A percentile compares a stretch with the other conserved stretches of the same genome.
phyloP scores from a whole-genome alignment of 169 alveolate genomes.

The Plasmodium knowlesi region DNA sequence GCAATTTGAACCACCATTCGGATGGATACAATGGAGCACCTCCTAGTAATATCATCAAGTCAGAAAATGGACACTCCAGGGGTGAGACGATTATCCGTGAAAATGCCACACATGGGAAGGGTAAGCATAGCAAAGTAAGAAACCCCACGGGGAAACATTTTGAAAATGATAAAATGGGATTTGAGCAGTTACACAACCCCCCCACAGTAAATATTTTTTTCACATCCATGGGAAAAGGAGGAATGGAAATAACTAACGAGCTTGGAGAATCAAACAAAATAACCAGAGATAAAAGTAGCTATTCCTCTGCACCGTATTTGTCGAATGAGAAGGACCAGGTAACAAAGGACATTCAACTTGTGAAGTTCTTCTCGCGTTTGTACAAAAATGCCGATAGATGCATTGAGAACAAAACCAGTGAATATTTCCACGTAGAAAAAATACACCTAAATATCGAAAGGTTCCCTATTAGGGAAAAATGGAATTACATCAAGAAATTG shows the following conservation, averaged over 20 bases:
- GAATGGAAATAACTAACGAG: not conserved
- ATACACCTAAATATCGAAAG: slow-evolving; percentile 64
- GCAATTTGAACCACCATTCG: not conserved
- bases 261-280: not conserved
- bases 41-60: not conserved
- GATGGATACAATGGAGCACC: not conserved
- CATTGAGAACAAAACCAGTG: slow-evolving; percentile 22
- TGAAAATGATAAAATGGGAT: not conserved
- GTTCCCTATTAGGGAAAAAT: slow-evolving; percentile 41
- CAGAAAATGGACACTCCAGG: not conserved
- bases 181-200: not conserved
- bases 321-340: not conserved
- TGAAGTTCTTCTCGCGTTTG: not conserved
- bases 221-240: not conserved
- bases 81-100: not conserved
- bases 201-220: not conserved
- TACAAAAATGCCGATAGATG: slow-evolving; percentile 21
- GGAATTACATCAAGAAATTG: slow-evolving; percentile 70
- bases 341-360: not conserved
- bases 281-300: not conserved
- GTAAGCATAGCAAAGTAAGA: not conserved
- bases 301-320: not conserved
- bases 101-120: not conserved
- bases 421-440: slow-evolving; percentile 72
- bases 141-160: not conserved